These are phyloP conservation scores for Rosa rugosa DNA, from an alignment of 306 rosid species.

Conservation along the genomic window DNA sequence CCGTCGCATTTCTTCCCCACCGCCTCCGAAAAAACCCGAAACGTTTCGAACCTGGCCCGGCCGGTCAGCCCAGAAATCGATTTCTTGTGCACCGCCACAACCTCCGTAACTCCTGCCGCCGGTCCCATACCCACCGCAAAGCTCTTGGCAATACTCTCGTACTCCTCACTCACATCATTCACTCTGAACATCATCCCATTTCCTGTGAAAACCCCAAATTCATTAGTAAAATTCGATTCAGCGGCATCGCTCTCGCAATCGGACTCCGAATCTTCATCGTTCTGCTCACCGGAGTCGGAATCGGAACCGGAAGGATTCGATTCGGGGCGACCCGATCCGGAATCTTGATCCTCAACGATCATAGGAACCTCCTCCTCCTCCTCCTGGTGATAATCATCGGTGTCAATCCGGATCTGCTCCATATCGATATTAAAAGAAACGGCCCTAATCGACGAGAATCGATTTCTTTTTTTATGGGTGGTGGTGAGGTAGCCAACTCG, in stretches of 20 bases:
- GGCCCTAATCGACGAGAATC: not conserved
- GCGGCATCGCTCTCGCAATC: not conserved
- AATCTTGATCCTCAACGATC: not conserved
- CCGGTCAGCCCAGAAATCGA: not conserved
- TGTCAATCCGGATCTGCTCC: not conserved
- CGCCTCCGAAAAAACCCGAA: conserved; percentile 31
- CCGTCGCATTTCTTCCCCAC: conserved; percentile 45
- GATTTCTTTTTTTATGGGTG: not conserved
- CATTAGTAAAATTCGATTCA: not conserved
- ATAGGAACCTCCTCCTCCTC: not conserved
- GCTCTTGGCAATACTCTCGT: not conserved
- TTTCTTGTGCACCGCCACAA: not conserved
- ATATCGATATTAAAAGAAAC: not conserved
- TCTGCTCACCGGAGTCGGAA: not conserved
- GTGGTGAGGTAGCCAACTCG: too few species aligned
- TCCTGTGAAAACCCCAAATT: not conserved
- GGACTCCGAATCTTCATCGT: not conserved
- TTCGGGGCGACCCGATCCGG: not conserved
- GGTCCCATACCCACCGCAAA: not conserved
- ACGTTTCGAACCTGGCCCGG: not conserved
- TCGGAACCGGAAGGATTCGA: not conserved
- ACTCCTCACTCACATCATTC: not conserved
- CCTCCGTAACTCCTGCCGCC: not conserved
- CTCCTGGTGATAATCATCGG: not conserved
- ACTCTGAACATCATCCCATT: not conserved